Evolutionary conservation across 805 yeast species (phyloP), one percentile per base, ranked within the genome.

Genomic region (Sugiyamaella qingdaonensis): DNA sequence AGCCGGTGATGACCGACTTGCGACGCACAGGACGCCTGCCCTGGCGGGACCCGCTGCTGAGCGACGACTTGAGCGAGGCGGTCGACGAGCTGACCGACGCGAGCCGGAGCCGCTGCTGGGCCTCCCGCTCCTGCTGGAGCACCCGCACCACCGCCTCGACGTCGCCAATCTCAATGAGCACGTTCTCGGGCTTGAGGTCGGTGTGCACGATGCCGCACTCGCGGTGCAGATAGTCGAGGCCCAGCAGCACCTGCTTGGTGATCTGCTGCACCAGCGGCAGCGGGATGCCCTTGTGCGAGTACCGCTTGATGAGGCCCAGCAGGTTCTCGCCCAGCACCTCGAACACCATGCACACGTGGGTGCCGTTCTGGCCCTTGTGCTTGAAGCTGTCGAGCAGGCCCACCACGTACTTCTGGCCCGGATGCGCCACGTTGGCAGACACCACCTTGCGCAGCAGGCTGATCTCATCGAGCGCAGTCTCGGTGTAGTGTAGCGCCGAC

Each of bases 241-340:
- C 88, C 36, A 85, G 73, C 48, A 88, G 67, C 42, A 88, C 74
- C 68, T 88, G 96, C 61, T 84, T 85, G 14, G 94, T 83, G 50
- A 89, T 85, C 66, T 86, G 92, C 68, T 88, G 86, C 35, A 88
- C 94, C 61, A 86, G 79, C 19, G 78, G 76, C 32, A 81, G 66
- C 1, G 96, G 95, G n/a, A 88, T 78, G 19, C 95, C 92, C 58
- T 86, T 77, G 69, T 86, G 89, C 64, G 80, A 77, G 64, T 79
- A 91, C 53, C 91, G 77, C 58, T 88, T 79, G 54, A 92, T 89
- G 60, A 94, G 74, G 18, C 96, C 91, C 49, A 94, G 73, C 60
- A 94, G 69, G 66, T 90, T 92, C 68, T 94, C 99, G 18, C 99
- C 99, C 57, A 94, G 74, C 0, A 94, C 96, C 71, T 94, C 99